phyloP scores from a whole-genome alignment of 805 yeast species.

The Hanseniaspora valbyensis region DNA sequence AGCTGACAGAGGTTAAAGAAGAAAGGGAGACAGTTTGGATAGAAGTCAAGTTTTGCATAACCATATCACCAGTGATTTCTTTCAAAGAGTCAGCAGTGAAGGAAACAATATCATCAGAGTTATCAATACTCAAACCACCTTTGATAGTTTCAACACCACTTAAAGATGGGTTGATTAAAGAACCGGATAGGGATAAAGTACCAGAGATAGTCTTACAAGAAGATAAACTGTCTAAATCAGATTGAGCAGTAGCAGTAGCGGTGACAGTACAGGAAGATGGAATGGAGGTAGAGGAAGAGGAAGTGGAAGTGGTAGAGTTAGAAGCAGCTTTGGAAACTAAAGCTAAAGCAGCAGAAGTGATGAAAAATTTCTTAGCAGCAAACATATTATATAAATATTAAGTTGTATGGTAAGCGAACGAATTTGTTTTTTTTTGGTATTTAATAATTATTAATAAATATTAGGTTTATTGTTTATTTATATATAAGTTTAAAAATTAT shows the following conservation, averaged over 20 bases:
- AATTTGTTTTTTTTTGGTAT: background rate
- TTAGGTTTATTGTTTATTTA: too few relatives aligned
- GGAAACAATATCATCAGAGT: conserved; percentile 53
- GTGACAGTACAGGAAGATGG: conserved; percentile 58
- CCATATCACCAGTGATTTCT: conserved; percentile 61
- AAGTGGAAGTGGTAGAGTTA: conserved; percentile 40
- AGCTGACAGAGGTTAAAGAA: conserved; percentile 67
- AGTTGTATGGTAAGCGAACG: conserved; percentile 21
- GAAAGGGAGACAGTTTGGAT: conserved; percentile 65
- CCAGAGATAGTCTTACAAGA: conserved; percentile 75
- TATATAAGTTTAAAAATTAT: too few relatives aligned
- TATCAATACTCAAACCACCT: conserved; percentile 61
- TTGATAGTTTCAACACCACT: conserved; percentile 65
- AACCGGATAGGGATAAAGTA: conserved; percentile 58
- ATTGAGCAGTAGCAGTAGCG: conserved; percentile 52
- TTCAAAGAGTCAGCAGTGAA: conserved; percentile 72
- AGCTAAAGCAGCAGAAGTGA: conserved; percentile 21
- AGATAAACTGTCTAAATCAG: conserved; percentile 62
- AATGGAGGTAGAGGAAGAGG: conserved; percentile 39
- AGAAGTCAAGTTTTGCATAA: conserved; percentile 51
- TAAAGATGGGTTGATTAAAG: conserved; percentile 49
- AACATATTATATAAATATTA: conserved; percentile 10
- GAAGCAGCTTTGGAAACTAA: conserved; percentile 34
- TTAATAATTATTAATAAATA: too few relatives aligned
- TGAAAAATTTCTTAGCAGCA: conserved; percentile 14